Percentiles rank a stretch among this genome's conserved stretches.
Conservation (phyloP, 2,329 filamentous ascomycete genomes). For the Metarhizium rileyi region DNA sequence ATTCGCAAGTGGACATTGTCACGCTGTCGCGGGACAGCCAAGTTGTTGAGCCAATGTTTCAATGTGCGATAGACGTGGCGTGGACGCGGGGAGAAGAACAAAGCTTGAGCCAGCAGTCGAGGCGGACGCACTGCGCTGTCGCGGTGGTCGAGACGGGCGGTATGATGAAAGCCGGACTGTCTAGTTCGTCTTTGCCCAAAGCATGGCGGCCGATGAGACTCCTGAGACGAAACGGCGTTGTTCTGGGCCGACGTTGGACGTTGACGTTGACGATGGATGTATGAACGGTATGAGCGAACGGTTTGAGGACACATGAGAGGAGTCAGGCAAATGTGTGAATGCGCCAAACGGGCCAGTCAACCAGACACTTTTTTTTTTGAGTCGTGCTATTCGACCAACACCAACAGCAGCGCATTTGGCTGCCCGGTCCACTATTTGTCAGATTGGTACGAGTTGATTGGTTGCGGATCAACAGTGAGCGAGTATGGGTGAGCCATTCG, state of each 20-base stretch:
- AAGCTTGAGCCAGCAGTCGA: background rate
- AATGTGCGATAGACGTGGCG: conserved; percentile 2
- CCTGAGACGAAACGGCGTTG: background rate
- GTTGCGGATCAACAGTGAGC: no score
- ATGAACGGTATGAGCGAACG: conserved; percentile 2
- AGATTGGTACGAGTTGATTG: background rate
- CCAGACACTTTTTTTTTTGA: background rate
- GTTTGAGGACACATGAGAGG: conserved; percentile 8
- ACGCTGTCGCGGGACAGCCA: conserved; percentile 7
- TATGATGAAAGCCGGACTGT: background rate
- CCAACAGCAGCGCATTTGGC: background rate
- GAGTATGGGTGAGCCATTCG: no score
- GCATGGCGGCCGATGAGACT: background rate
- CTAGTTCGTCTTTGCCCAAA: background rate
- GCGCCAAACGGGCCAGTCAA: background rate
- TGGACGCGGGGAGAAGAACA: conserved; percentile 3
- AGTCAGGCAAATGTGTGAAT: conserved; percentile 6
- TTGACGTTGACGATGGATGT: background rate
- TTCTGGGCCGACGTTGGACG: background rate
- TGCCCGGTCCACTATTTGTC: background rate
- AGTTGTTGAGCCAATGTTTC: conserved; percentile 1
- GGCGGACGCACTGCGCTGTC: background rate
- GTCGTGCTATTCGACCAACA: background rate
- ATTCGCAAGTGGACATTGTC: conserved; percentile 17
- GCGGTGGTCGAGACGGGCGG: background rate